Conservation (phyloP, 1,284 basidiomycete species). For the Sporisorium reilianum region DNA sequence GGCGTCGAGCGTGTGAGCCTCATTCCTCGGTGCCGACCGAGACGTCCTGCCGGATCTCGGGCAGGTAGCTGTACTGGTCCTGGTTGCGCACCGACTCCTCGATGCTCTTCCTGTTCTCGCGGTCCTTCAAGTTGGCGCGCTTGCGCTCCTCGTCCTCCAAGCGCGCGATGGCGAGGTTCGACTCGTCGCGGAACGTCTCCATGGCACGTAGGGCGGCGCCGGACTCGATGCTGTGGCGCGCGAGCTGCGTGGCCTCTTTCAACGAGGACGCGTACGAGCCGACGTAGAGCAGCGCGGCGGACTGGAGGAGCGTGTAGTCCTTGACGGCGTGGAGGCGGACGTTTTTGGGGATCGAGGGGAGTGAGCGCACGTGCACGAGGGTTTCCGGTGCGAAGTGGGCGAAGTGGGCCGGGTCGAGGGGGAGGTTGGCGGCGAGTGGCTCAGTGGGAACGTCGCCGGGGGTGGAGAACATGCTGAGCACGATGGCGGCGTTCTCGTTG, state of each 20-base stretch:
- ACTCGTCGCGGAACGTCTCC: slow-evolving; percentile 47
- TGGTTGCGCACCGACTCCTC: slow-evolving; percentile 36
- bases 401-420: slow-evolving; percentile 34
- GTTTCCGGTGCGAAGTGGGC: slow-evolving; percentile 31
- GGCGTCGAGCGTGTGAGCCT: not conserved
- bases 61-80: slow-evolving; percentile 55
- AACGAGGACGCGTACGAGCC: slow-evolving; percentile 47
- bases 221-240: slow-evolving; percentile 36
- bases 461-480: slow-evolving; percentile 54
- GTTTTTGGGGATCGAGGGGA: slow-evolving; percentile 52
- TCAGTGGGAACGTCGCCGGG: slow-evolving; percentile 7
- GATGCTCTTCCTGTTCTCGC: slow-evolving; percentile 36
- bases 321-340: slow-evolving; percentile 56
- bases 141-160: slow-evolving; percentile 26
- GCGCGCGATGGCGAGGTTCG: slow-evolving; percentile 28
- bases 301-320: slow-evolving; percentile 65
- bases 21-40: slow-evolving; percentile 53
- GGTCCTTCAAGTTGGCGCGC: slow-evolving; percentile 15
- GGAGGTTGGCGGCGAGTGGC: slow-evolving; percentile 10
- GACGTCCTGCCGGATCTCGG: slow-evolving; percentile 50
- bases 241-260: slow-evolving; percentile 22
- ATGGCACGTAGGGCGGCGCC: slow-evolving; percentile 50
- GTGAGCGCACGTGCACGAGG: slow-evolving; percentile 25
- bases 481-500: slow-evolving; percentile 63
- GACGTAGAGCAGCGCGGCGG: slow-evolving; percentile 64